Evolutionary conservation across 495 filamentous ascomycete genomes (phyloP), one percentile per base, ranked within the genome.

Genomic region (Evernia prunastri): DNA sequence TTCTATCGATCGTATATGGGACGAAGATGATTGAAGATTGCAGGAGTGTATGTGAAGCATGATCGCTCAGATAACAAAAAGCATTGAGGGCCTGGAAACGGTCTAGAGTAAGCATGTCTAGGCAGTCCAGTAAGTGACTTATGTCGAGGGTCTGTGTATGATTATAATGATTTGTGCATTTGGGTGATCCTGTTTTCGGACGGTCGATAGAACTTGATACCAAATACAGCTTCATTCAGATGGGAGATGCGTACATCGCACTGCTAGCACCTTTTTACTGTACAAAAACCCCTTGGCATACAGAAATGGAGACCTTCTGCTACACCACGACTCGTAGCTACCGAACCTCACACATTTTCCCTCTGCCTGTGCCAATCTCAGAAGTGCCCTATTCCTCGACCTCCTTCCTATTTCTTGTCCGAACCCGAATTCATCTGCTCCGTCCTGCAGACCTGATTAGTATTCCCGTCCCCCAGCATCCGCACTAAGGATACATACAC

Each of bases 1-100:
- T 92, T 94, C 73, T 91, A 90, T 72, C 83, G 87, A 40, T 92
- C 89, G 20, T 91, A 86, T 74, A 85, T 86, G 79, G 84, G 85
- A 59, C 80, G 83, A 57, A 80, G 83, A 70, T 86, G 75, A 57
- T 33, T 15, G 51, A 43, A 0, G 2, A 45, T 27, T 23, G 15
- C 17, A 45, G 18, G 37, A 27, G 47, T 20, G 3, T 12, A 11
- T 37, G 25, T 47, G 37, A 57, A 63, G 8, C 25, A 33, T 57
- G 29, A 54, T 54, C 17, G 29, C 9, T 25, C 15, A 20, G 29
- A 33, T 2, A n/a, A 20, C 13, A 33, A 54, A n/a, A 54, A 4
- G 15, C 27, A 33, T 54, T 4, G 11, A 54, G 29, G 29, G 13
- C 12, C 51, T 33, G 29, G 29, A 20, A 54, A 54, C 15, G 15